Percentiles rank a stretch among this genome's conserved stretches.
phyloP scores from a whole-genome alignment of 179 eudicot genomes.

The Pouteria campechiana region DNA sequence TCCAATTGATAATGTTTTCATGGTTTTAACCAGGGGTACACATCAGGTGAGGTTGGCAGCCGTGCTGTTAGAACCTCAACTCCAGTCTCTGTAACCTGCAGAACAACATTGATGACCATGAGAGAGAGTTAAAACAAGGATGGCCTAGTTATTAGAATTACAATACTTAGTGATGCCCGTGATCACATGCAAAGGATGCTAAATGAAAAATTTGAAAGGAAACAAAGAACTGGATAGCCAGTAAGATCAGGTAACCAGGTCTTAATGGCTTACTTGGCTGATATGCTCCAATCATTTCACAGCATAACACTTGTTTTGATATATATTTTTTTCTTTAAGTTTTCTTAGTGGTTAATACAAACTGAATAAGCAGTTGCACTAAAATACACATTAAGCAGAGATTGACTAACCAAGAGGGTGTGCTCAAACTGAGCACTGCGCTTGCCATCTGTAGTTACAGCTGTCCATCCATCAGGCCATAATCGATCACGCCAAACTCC shows the following conservation, averaged over 20 bases:
- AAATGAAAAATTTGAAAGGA: not conserved
- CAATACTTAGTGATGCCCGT: too few relatives aligned
- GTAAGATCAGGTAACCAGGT: too few relatives aligned
- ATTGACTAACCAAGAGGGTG: slow-evolving; percentile 58
- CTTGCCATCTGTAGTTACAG: slow-evolving; percentile 93
- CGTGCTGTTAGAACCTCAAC: slow-evolving; percentile 89
- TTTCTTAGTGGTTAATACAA: too few relatives aligned
- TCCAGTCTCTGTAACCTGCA: slow-evolving; percentile 89
- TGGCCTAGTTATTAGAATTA: too few relatives aligned
- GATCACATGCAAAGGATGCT: not conserved
- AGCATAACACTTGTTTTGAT: too few relatives aligned
- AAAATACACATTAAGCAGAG: too few relatives aligned
- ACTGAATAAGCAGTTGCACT: too few relatives aligned
- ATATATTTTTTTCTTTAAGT: too few relatives aligned
- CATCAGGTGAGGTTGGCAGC: slow-evolving; percentile 76
- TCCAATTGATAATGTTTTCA: too few relatives aligned
- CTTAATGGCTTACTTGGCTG: too few relatives aligned
- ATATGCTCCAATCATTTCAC: too few relatives aligned
- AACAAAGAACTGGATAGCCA: too few relatives aligned
- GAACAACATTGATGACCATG: not conserved
- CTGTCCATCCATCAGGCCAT: slow-evolving; percentile 99
- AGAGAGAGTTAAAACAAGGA: not conserved
- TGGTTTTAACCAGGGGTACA: slow-evolving; percentile 72
- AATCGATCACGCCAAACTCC: slow-evolving; percentile 97
- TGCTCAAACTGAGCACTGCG: slow-evolving; percentile 99